A percentile compares a stretch with the other conserved stretches of the same genome.
Conservation (phyloP, 176 grass and related monocot species). For the Oryza rufipogon region DNA sequence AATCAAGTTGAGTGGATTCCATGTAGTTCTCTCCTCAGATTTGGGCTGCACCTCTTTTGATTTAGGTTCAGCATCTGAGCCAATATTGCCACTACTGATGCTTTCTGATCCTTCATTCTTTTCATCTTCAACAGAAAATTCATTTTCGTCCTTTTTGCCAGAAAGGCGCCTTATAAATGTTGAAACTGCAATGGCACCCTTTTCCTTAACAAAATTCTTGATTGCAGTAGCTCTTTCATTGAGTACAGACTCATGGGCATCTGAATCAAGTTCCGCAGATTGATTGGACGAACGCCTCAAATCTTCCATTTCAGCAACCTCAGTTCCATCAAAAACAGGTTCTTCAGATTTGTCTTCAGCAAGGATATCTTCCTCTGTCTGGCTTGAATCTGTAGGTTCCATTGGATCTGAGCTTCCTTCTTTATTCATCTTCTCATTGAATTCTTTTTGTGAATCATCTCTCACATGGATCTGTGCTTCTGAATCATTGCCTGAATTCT, state of each 20-base stretch:
- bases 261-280: slow-evolving; percentile 50
- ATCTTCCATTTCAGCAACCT: slow-evolving; percentile 72
- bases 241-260: slow-evolving; percentile 53
- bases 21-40: slow-evolving; percentile 58
- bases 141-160: slow-evolving; percentile 80
- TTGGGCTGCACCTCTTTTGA: slow-evolving; percentile 52
- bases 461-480: slow-evolving; percentile 32
- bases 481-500: slow-evolving; percentile 28
- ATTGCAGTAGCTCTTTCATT: slow-evolving; percentile 84
- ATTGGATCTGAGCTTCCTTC: slow-evolving; percentile 31
- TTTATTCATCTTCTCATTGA: slow-evolving; percentile 35
- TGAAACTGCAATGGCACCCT: slow-evolving; percentile 73
- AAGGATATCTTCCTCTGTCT: slow-evolving; percentile 54
- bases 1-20: slow-evolving; percentile 94
- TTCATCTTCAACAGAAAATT: slow-evolving; percentile 50
- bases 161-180: slow-evolving; percentile 86
- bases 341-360: slow-evolving; percentile 72
- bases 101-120: slow-evolving; percentile 49
- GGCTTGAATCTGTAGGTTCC: slow-evolving; percentile 46
- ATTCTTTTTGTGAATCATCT: slow-evolving; percentile 42
- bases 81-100: slow-evolving; percentile 34
- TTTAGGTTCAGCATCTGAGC: slow-evolving; percentile 48
- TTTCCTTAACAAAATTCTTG: slow-evolving; percentile 92
- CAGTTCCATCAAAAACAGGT: slow-evolving; percentile 94
- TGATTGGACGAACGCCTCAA: slow-evolving; percentile 53